These are phyloP conservation scores for Kwoniella newhampshirensis DNA, from an alignment of 768 basidiomycete genomes.

Conservation along the genomic window DNA sequence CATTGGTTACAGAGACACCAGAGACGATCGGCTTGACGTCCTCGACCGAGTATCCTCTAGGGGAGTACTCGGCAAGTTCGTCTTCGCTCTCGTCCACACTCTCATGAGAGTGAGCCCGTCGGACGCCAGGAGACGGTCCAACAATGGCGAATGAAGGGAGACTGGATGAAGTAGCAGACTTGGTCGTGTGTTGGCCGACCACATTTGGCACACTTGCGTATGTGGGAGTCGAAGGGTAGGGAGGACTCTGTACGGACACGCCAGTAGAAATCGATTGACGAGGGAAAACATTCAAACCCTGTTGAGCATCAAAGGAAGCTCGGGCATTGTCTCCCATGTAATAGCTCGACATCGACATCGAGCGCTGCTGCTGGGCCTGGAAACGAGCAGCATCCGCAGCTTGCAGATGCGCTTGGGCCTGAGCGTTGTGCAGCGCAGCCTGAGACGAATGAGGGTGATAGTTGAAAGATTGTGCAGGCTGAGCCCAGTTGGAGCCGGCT, in stretches of 20 bases:
- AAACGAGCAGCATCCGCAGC: constrained; percentile 29
- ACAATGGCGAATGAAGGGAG: constrained; percentile 14
- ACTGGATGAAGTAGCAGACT: constrained; percentile 15
- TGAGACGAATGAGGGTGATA: constrained; percentile 29
- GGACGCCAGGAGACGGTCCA: constrained; percentile 11
- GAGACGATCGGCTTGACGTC: constrained; percentile 31
- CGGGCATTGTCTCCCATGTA: constrained; percentile 10
- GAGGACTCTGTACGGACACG: constrained; percentile 12
- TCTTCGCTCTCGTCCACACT: constrained; percentile 24
- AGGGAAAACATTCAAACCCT: constrained; percentile 1
- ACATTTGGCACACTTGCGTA: constrained; percentile 14
- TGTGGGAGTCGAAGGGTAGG: constrained; percentile 29
- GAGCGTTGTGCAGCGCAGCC: constrained; percentile 28
- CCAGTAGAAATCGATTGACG: constrained; percentile 15
- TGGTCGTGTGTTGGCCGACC: constrained; percentile 10
- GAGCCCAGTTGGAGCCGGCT: neutral
- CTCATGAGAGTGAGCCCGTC: constrained; percentile 11
- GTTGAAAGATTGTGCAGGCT: constrained; percentile 8
- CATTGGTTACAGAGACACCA: constrained; percentile 41
- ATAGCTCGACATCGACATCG: constrained; percentile 6
- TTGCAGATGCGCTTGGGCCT: constrained; percentile 40
- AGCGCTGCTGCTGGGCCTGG: constrained; percentile 19
- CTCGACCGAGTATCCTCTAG: neutral
- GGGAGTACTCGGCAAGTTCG: constrained; percentile 31
- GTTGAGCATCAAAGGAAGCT: constrained; percentile 16